These are phyloP conservation scores for Porcisia hertigi DNA, from an alignment of 208 protist species.

Conservation along the genomic window DNA sequence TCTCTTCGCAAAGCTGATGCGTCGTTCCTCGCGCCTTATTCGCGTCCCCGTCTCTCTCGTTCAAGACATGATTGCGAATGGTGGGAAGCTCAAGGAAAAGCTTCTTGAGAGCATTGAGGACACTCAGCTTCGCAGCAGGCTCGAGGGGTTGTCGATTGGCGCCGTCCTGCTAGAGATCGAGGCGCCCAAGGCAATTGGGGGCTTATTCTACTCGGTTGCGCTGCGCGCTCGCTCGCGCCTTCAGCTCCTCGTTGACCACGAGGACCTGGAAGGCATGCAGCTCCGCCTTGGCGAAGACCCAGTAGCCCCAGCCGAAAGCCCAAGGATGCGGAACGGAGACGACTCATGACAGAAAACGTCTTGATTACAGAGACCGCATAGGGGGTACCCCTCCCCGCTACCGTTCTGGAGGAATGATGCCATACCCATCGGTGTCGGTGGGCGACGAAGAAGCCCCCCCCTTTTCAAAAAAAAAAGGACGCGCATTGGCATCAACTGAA, in stretches of 20 bases:
- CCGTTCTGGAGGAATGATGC: too few species aligned
- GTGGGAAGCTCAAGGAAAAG: slow-evolving; percentile 74
- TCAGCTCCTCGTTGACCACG: slow-evolving; percentile 80
- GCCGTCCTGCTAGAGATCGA: slow-evolving; percentile 65
- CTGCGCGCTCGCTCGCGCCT: slow-evolving; percentile 70
- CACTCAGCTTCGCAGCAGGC: slow-evolving; percentile 31
- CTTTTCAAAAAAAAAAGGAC: too few species aligned
- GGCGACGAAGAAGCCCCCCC: too few species aligned
- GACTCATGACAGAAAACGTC: background rate
- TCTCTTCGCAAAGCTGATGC: slow-evolving; percentile 73
- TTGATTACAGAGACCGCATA: background rate
- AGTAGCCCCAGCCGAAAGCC: background rate
- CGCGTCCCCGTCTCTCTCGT: slow-evolving; percentile 54
- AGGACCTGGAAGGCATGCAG: slow-evolving; percentile 81
- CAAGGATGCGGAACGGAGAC: background rate
- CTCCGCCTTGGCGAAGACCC: slow-evolving; percentile 62
- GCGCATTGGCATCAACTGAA: too few species aligned
- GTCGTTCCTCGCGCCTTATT: slow-evolving; percentile 53
- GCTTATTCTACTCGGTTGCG: slow-evolving; percentile 60
- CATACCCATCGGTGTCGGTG: too few species aligned
- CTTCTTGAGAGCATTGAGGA: slow-evolving; percentile 58
- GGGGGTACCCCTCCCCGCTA: background rate
- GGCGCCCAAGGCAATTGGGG: slow-evolving; percentile 30
- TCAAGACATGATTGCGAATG: slow-evolving; percentile 43
- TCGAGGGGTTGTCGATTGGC: slow-evolving; percentile 60